Evolutionary conservation across 495 filamentous ascomycete species (phyloP).

Genomic region (Podospora tetraspora): DNA sequence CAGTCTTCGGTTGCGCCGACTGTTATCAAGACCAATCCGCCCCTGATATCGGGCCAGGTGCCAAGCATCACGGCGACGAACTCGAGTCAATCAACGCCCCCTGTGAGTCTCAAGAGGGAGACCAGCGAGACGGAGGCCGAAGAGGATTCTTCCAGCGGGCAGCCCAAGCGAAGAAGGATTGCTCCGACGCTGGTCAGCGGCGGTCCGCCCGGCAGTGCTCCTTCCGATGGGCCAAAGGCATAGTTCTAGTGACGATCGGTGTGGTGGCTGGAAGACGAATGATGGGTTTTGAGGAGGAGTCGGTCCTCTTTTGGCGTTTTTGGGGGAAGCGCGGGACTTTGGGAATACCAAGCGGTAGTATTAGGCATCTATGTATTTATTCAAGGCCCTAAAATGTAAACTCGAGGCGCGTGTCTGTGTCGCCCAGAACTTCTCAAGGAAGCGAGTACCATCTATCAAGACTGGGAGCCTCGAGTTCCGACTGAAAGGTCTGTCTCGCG

Average conservation of each 20-base stretch:
- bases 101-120: constrained; percentile 64
- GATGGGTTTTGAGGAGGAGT: not conserved
- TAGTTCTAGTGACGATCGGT: not conserved
- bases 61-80: constrained; percentile 68
- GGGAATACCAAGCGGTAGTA: too few species aligned
- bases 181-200: constrained; percentile 62
- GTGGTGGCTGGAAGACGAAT: not conserved
- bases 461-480: too few species aligned
- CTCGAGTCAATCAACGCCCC: constrained; percentile 66
- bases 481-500: too few species aligned
- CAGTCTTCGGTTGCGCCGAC: constrained; percentile 33
- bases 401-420: too few species aligned
- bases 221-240: constrained; percentile 17
- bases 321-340: not conserved
- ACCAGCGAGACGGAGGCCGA: constrained; percentile 45
- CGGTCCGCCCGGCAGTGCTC: not conserved
- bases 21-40: constrained; percentile 64
- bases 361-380: too few species aligned
- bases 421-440: too few species aligned
- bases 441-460: too few species aligned
- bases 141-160: constrained; percentile 35
- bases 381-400: too few species aligned
- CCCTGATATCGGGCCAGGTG: constrained; percentile 65
- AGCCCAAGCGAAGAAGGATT: constrained; percentile 68
- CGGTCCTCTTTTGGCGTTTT: not conserved